Evolutionary conservation across 805 yeast species (phyloP), one percentile per base, ranked within the genome.

Genomic region (Kluyveromyces wickerhamii): DNA sequence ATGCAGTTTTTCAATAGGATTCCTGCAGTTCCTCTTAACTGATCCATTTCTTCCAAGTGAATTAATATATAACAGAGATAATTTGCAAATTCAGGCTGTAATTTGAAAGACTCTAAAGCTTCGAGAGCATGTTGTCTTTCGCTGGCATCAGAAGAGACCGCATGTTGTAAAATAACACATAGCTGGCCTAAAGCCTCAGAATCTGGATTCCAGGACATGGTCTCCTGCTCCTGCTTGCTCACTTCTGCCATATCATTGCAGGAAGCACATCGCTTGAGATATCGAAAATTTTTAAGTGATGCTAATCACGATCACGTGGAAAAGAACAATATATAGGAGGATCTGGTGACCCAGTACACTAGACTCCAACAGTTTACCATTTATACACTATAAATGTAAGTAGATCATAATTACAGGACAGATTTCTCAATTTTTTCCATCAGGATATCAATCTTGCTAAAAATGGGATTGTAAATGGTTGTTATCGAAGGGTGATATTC

Each of bases 21-120:
- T 7, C 97, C 98, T 1, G 96, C 89, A 0, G 94, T 78, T 1
- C 95, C 95, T 34, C 96, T 69, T 17, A 49, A 47, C 22, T 54
- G 28, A 15, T 54, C 60, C 17, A 38, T 34, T 7, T 32, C 28
- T 1, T 52, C 31, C 20, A 51, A 49, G 8, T 45, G 46, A 13
- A 83, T 72, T 25, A 92, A 65, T 29, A 88, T 69, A 48, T 73
- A 74, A 23, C 84, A 68, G 19, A 89, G 64, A 57, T 89, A 89
- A 56, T 84, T 84, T 47, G 81, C 81, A 45, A 86, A 73, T 55
- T 87, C 94, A 1, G 85, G 79, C 49, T 81, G 84, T 11, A 51
- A 41, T 42, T 74, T 72, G 16, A 94, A 95, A 28, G 70, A 73
- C 13, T 71, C 72, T 34, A 88, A 67, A 2, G 88, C 84, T 28